phyloP scores from a whole-genome alignment of 495 filamentous ascomycete genomes.

The Podospora fimiseda region DNA sequence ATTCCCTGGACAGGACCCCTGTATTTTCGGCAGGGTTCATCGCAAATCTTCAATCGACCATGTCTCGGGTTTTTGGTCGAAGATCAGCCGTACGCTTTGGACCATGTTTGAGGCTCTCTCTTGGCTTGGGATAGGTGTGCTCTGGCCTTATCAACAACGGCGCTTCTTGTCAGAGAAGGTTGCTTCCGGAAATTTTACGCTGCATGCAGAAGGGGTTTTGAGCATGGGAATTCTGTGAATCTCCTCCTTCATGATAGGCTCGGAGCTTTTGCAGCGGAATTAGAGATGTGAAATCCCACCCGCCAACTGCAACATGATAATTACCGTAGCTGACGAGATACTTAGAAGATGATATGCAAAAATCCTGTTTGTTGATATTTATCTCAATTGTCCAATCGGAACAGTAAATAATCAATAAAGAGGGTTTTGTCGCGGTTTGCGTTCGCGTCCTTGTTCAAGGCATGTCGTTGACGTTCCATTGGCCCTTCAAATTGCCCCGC shows the following conservation, averaged over 20 bases:
- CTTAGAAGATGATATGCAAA: neutral
- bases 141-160: conserved; percentile 1
- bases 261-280: conserved; percentile 3
- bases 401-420: neutral
- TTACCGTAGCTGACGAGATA: neutral
- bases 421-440: neutral
- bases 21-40: too few relatives aligned
- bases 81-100: neutral
- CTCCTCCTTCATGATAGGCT: neutral
- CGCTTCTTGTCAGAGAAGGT: neutral
- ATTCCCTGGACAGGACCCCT: neutral
- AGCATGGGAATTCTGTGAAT: neutral
- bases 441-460: neutral
- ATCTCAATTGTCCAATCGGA: neutral
- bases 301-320: neutral
- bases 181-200: conserved; percentile 7
- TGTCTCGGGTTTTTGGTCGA: neutral
- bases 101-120: neutral
- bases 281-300: neutral
- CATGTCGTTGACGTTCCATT: neutral
- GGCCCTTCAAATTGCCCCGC: neutral
- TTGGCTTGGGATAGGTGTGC: neutral
- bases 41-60: neutral
- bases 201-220: neutral
- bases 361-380: neutral